Conservation (phyloP, 768 basidiomycete species). For the Boletus barrowsii region DNA sequence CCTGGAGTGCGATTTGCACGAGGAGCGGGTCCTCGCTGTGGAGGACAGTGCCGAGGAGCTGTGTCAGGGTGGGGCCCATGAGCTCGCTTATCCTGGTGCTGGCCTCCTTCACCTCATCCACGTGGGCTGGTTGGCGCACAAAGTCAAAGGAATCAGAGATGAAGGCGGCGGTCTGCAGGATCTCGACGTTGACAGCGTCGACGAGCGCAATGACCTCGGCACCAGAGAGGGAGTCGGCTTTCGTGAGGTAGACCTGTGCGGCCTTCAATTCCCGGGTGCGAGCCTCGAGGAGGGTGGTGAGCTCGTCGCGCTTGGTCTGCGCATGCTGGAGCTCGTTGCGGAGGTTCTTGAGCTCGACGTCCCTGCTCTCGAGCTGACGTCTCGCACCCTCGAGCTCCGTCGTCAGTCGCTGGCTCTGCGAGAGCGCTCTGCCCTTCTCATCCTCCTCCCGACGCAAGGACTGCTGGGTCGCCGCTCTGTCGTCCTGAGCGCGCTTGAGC, state of each 20-base stretch:
- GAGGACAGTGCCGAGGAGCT: slow-evolving; percentile 20
- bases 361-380: slow-evolving; percentile 25
- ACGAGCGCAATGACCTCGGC: slow-evolving; percentile 40
- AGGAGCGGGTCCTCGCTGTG: slow-evolving; percentile 38
- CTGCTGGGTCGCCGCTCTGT: slow-evolving; percentile 14
- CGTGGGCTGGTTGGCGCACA: slow-evolving; percentile 17
- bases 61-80: slow-evolving; percentile 29
- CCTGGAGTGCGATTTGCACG: slow-evolving; percentile 37
- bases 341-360: slow-evolving; percentile 23
- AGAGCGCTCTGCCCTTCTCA: slow-evolving; percentile 14
- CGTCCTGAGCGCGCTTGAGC: slow-evolving; percentile 20
- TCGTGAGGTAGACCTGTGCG: slow-evolving; percentile 43
- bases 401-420: slow-evolving; percentile 11
- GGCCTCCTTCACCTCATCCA: slow-evolving; percentile 29
- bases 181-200: slow-evolving; percentile 46
- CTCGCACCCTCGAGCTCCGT: slow-evolving; percentile 14
- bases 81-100: slow-evolving; percentile 28
- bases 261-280: slow-evolving; percentile 40
- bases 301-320: slow-evolving; percentile 25
- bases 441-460: slow-evolving; percentile 20
- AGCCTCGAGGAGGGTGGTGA: slow-evolving; percentile 30
- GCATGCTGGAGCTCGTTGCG: slow-evolving; percentile 27
- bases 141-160: slow-evolving; percentile 41
- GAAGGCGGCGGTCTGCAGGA: slow-evolving; percentile 44
- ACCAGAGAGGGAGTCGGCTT: slow-evolving; percentile 41